Percentiles rank a stretch among this genome's conserved stretches.
These are phyloP conservation scores for Erodium maritimum DNA, from an alignment of 345 rosid species.

Conservation along the genomic window DNA sequence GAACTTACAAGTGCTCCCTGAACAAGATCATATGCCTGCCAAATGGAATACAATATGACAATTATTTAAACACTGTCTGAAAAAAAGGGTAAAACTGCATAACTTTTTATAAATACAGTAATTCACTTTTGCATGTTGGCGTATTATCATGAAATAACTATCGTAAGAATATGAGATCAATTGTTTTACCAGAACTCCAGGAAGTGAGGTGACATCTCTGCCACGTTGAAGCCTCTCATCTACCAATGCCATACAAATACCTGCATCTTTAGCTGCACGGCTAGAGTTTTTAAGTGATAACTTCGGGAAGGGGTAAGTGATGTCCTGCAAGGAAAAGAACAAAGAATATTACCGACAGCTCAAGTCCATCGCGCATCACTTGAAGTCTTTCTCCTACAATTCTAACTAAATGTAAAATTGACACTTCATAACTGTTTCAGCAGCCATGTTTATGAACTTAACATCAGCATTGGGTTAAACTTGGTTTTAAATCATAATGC, in stretches of 20 bases:
- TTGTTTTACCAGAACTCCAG: constrained; percentile 41
- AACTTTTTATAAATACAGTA: not conserved
- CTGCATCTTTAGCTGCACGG: constrained; percentile 10
- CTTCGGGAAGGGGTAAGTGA: constrained; percentile 17
- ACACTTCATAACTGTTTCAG: too few relatives aligned
- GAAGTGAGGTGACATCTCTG: constrained; percentile 32
- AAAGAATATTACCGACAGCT: too few relatives aligned
- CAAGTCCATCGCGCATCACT: too few relatives aligned
- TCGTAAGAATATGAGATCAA: not conserved
- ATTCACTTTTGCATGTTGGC: not conserved
- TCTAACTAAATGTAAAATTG: too few relatives aligned
- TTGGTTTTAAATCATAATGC: too few relatives aligned
- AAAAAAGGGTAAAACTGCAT: not conserved
- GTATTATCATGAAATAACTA: not conserved
- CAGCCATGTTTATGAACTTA: too few relatives aligned
- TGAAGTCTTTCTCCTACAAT: too few relatives aligned
- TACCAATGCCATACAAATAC: constrained; percentile 48
- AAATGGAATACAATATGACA: constrained; percentile 10
- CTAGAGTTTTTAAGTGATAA: constrained; percentile 18
- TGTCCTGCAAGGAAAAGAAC: constrained; percentile 21
- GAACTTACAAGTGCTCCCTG: constrained; percentile 79
- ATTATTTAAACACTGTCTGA: too few relatives aligned
- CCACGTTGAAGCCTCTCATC: constrained; percentile 46
- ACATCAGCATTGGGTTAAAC: too few relatives aligned
- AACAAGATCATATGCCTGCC: constrained; percentile 86